A percentile compares a stretch with the other conserved stretches of the same genome.
phyloP scores from a whole-genome alignment of 2,329 filamentous ascomycete species.

The Geoglossum cookeanum region DNA sequence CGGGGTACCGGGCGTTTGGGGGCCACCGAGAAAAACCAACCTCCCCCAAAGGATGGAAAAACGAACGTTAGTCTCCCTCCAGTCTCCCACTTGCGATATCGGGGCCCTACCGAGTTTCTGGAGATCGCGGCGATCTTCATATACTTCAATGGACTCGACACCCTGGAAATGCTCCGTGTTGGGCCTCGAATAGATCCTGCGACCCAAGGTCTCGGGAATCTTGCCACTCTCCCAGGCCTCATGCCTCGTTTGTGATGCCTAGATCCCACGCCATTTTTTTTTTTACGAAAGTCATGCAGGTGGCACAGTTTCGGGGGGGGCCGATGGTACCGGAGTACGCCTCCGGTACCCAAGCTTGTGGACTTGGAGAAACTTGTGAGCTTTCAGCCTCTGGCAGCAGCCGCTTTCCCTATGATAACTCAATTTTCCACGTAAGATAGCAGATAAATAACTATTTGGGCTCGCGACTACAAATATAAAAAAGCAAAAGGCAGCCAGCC shows the following conservation, averaged over 20 bases:
- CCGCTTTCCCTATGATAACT: no score
- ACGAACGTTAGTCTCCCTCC: no score
- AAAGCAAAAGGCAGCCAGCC: neutral
- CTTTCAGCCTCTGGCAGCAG: no score
- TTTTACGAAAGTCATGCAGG: neutral
- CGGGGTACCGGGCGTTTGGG: neutral
- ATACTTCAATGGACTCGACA: neutral
- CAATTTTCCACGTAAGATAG: no score
- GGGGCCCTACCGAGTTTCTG: neutral
- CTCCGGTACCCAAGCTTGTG: no score
- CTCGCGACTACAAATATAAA: no score
- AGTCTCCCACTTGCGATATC: neutral
- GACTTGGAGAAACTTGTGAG: no score
- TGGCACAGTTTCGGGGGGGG: neutral
- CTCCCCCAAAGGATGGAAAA: no score
- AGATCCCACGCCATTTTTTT: neutral
- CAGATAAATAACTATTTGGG: no score
- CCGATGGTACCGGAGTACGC: neutral
- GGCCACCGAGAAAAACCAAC: neutral
- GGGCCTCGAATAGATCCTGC: neutral
- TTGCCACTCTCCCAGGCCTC: neutral
- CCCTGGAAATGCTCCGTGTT: neutral
- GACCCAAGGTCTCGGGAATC: neutral
- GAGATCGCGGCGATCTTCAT: neutral
- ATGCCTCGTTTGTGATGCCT: neutral